phyloP scores from a whole-genome alignment of 805 yeast species.

The Wickerhamiella alocasiicola region DNA sequence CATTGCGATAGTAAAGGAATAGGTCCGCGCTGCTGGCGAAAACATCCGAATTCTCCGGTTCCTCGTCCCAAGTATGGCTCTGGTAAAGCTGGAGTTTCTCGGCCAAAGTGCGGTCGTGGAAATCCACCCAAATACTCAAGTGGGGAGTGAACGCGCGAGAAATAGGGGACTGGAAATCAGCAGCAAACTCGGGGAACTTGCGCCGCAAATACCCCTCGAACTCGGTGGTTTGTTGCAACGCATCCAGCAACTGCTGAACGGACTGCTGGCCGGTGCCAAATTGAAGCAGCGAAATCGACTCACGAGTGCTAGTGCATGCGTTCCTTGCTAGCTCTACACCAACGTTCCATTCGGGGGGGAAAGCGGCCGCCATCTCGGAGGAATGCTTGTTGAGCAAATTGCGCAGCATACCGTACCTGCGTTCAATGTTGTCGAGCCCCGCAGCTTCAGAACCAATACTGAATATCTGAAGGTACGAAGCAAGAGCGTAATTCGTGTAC shows the following conservation, averaged over 20 bases:
- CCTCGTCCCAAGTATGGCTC: conserved; percentile 9
- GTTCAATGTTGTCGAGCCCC: conserved; percentile 68
- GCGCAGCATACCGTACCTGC: conserved; percentile 73
- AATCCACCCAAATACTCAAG: conserved; percentile 70
- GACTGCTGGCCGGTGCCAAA: conserved; percentile 22
- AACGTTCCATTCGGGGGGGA: conserved; percentile 66
- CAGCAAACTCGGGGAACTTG: conserved; percentile 27
- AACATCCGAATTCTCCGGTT: conserved; percentile 31
- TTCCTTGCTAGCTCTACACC: conserved; percentile 43
- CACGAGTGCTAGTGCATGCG: conserved; percentile 58
- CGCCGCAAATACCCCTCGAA: conserved; percentile 58
- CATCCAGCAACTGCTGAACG: conserved; percentile 51
- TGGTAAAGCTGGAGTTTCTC: conserved; percentile 2
- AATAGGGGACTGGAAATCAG: conserved; percentile 31
- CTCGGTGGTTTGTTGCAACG: conserved; percentile 66
- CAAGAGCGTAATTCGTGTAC: conserved; percentile 57
- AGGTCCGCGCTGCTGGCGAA: conserved; percentile 79
- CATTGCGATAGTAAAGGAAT: conserved; percentile 62
- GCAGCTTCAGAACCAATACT: conserved; percentile 84
- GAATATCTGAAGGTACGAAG: conserved; percentile 67
- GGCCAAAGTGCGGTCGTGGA: conserved; percentile 46
- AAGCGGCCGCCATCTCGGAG: conserved; percentile 37
- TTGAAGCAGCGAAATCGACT: conserved; percentile 46
- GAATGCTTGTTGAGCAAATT: conserved; percentile 48
- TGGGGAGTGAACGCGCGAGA: conserved; percentile 76